A percentile compares a stretch with the other conserved stretches of the same genome.
phyloP scores from a whole-genome alignment of 2,329 filamentous ascomycete genomes.

The Pochonia chlamydosporia region DNA sequence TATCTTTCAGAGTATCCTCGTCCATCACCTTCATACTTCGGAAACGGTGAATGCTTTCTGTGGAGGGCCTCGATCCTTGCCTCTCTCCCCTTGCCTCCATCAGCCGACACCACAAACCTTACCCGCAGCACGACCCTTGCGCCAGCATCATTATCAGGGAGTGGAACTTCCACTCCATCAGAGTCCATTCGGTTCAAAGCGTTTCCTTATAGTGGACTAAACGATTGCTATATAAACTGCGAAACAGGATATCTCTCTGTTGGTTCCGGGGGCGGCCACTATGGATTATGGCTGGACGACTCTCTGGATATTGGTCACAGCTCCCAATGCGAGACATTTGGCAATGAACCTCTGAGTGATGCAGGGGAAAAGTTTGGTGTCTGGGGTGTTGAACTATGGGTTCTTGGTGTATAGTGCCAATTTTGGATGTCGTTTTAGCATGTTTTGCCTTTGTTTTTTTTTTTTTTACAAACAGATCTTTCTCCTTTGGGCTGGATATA shows the following conservation, averaged over 20 bases:
- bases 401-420: constrained; percentile 55
- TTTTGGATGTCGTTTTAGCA: background rate
- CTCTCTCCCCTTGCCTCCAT: constrained; percentile 45
- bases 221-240: constrained; percentile 95
- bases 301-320: constrained; percentile 79
- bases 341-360: constrained; percentile 89
- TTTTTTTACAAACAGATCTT: constrained; percentile 2
- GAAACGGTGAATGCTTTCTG: constrained; percentile 88
- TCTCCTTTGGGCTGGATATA: no score
- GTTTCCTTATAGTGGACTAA: constrained; percentile 91
- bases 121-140: constrained; percentile 33
- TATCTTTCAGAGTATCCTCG: constrained; percentile 88
- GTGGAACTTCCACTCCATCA: constrained; percentile 30
- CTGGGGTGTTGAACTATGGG: constrained; percentile 89
- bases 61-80: constrained; percentile 55
- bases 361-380: constrained; percentile 90
- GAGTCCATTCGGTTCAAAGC: constrained; percentile 91
- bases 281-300: constrained; percentile 90
- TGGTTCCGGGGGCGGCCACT: constrained; percentile 83
- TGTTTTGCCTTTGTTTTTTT: constrained; percentile 2
- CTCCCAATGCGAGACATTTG: constrained; percentile 81
- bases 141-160: constrained; percentile 12
- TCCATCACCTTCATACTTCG: constrained; percentile 79
- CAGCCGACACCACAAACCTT: constrained; percentile 43
- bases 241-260: constrained; percentile 79